Base-by-base conservation (phyloP, 2,329 filamentous ascomycete species). In the Dothideomycetes sp. region DNA sequence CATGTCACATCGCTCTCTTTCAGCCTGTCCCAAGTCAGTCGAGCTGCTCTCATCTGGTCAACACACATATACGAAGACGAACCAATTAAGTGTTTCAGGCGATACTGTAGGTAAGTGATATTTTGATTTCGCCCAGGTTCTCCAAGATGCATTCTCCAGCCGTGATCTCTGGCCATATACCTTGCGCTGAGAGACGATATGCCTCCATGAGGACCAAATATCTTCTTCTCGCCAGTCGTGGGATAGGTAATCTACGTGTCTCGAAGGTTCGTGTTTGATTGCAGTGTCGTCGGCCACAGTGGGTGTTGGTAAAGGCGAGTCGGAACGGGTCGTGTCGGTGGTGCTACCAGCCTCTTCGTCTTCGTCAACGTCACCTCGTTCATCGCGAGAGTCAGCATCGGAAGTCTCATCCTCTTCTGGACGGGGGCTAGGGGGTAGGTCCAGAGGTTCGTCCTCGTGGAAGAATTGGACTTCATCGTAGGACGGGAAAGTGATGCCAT, bases 1-100 rank as follows among this genome's bases (percentile, higher is more conserved):
- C 89, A 98, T 32, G 89, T 95, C 22, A 95, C 87, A 61, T 98
- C 89, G 59, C 84, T 91, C 54, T 96, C 91, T 60, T 96, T 98
- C 45, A 95, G 71, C 88, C 87, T 94, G 53, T 33, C 36, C 36
- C 37, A 33, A 28, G 49, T 69, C 51, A 68, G 60, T 41, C 46
- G 18, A 35, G 24, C 15, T 28, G 12, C 32, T 19, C 4, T 12
- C 12, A 30, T 29, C 4, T 30, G 31, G 37, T 13, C 12, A 25
- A 40, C 17, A 15, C 13, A 25, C n/a, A 32, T n/a, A n/a, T n/a
- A n/a, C 5, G 12, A 36, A 16, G 19, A 70, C 78, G 54, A 64
- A 94, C 89, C 91, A 98, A 63, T 96, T 94, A 42, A 98, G 69
- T 2, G 82, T 84, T 62, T 95, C 88, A 3, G 91, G 87, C 6